Base-by-base conservation (phyloP, 129 eudicot genomes). In the Scalesia atractyloides region DNA sequence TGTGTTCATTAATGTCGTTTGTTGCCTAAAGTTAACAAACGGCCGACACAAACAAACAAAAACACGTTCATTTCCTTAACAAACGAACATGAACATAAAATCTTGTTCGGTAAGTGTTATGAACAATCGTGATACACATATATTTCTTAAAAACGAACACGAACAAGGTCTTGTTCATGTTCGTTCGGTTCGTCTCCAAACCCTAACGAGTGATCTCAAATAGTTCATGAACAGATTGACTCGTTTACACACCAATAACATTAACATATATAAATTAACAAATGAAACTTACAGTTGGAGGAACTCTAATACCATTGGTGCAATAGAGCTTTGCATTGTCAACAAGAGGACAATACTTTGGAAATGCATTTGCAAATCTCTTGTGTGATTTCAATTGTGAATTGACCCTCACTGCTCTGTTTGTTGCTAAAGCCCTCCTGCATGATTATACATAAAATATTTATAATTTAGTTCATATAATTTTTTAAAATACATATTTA, bases 341-440 rank as follows among this genome's bases (percentile, higher is more conserved):
- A 0, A 93, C 98, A 72, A 89, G 89, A 34, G 22, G 72, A 43
- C 88, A 89, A 80, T 90, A 93, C 17, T 52, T 85, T 58, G 77
- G 82, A 72, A 93, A 93, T 70, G 92, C 98, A 69, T 7, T 86
- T 17, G 98, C 97, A 64, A 93, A 93, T 72, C 96, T 93, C 82
- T 87, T 84, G 91, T 93, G 98, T 64, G 98, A 93, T 81, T 84
- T 87, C 69, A 93, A 12, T 66, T 93, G 98, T 72, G 98, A 84
- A 49, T 87, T 86, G 62, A 93, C 97, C 71, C 98, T 87, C 72
- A 93, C 98, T 30, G 98, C 98, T 66, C 98, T 87, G 41, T 89
- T 82, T 4, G 73, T 77, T 13, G 82, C 82, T 80, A 93, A 84
- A 0, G 98, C 98, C 80, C 98, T 84, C 92, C 98, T 93, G 84